These are phyloP conservation scores for Hydnomerulius pinastri DNA, from an alignment of 768 basidiomycete genomes.

Conservation along the genomic window DNA sequence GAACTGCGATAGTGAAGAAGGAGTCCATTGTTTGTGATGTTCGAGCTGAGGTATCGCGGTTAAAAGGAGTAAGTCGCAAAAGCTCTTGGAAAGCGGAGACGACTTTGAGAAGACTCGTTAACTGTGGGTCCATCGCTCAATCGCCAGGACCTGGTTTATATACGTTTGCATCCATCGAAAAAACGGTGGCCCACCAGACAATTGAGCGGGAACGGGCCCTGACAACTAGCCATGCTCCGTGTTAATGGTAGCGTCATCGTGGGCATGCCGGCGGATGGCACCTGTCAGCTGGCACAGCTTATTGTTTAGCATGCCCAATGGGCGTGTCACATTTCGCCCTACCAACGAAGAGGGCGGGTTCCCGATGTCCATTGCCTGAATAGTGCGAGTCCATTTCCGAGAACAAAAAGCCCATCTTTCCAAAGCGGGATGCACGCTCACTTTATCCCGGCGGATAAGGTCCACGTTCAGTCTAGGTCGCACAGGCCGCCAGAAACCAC, in stretches of 20 bases:
- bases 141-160: conserved; percentile 14
- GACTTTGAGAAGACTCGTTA: conserved; percentile 4
- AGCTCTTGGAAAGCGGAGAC: conserved; percentile 6
- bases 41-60: conserved; percentile 7
- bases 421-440: background rate
- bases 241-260: background rate
- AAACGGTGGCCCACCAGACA: conserved; percentile 10
- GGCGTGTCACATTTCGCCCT: background rate
- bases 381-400: conserved; percentile 10
- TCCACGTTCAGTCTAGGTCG: background rate
- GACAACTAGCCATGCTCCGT: conserved; percentile 6
- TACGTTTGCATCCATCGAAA: conserved; percentile 7
- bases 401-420: conserved; percentile 20
- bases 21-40: conserved; percentile 20
- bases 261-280: conserved; percentile 8
- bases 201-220: conserved; percentile 6
- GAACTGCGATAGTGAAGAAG: conserved; percentile 3
- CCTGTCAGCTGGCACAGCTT: conserved; percentile 1
- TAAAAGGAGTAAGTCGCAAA: background rate
- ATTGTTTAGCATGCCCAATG: conserved; percentile 19
- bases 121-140: background rate
- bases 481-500: background rate
- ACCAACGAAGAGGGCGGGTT: background rate
- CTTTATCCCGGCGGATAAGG: background rate
- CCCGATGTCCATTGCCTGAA: conserved; percentile 7